These are phyloP conservation scores for Pythium utonaiense DNA, from an alignment of 352 stramenopile species.

Conservation along the genomic window DNA sequence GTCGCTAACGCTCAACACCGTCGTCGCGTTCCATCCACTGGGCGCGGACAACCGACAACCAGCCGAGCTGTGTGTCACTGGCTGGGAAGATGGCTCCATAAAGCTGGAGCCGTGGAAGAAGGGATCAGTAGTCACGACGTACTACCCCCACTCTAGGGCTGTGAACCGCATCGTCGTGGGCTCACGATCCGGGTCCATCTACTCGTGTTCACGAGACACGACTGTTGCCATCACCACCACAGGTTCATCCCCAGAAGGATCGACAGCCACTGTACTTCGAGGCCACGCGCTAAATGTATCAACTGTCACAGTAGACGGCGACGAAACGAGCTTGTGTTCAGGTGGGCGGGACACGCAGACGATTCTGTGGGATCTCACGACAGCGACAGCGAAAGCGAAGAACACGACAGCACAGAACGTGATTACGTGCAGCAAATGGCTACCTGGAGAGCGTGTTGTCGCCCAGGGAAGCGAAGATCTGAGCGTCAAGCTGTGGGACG, in stretches of 20 bases:
- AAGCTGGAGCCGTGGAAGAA: slow-evolving; percentile 37
- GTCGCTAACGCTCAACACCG: slow-evolving; percentile 44
- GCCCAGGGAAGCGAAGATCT: slow-evolving; percentile 81
- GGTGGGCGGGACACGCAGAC: slow-evolving; percentile 80
- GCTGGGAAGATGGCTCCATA: slow-evolving; percentile 77
- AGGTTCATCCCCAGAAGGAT: slow-evolving; percentile 12
- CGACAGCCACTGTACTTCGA: slow-evolving; percentile 27
- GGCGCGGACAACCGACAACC: not conserved
- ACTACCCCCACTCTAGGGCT: slow-evolving; percentile 45
- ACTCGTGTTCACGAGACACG: slow-evolving; percentile 75
- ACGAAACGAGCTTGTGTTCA: slow-evolving; percentile 63
- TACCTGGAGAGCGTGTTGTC: slow-evolving; percentile 56
- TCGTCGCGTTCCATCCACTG: slow-evolving; percentile 34
- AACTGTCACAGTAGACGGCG: slow-evolving; percentile 45
- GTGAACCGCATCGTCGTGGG: slow-evolving; percentile 64
- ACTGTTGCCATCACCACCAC: slow-evolving; percentile 50
- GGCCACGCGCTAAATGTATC: slow-evolving; percentile 74
- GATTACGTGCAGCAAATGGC: slow-evolving; percentile 79
- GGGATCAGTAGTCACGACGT: slow-evolving; percentile 29
- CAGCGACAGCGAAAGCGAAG: slow-evolving; percentile 38
- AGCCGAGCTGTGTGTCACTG: slow-evolving; percentile 37
- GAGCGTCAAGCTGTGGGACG: slow-evolving; percentile 80
- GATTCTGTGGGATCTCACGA: slow-evolving; percentile 73
- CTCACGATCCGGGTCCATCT: slow-evolving; percentile 38
- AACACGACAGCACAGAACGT: slow-evolving; percentile 83